Evolutionary conservation across 2,329 filamentous ascomycete genomes (phyloP).

Genomic region (Ophiosphaerella narmari): DNA sequence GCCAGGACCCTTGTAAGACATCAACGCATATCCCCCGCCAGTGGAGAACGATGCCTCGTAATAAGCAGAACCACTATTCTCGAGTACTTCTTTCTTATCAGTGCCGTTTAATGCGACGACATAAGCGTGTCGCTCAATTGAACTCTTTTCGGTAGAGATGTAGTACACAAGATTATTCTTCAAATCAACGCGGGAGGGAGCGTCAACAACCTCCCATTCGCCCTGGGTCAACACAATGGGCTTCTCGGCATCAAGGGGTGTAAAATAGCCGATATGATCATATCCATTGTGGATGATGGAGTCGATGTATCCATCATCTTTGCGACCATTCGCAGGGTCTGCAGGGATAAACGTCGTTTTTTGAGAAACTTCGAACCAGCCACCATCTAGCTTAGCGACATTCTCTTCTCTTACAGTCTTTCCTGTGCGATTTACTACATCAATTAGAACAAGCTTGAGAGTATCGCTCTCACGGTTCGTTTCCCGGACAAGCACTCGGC

Average conservation of each 20-base stretch:
- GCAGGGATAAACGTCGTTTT: constrained; percentile 85
- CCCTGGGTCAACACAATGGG: constrained; percentile 87
- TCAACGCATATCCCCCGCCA: constrained; percentile 78
- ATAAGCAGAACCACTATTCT: constrained; percentile 74
- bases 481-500: constrained; percentile 83
- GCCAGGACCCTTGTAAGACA: constrained; percentile 80
- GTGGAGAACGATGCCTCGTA: constrained; percentile 84
- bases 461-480: constrained; percentile 93
- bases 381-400: constrained; percentile 83
- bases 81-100: constrained; percentile 72
- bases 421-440: constrained; percentile 73
- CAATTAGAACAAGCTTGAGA: constrained; percentile 84
- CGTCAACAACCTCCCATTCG: constrained; percentile 87
- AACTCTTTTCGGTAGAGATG: constrained; percentile 80
- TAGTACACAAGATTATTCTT: constrained; percentile 90
- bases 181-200: constrained; percentile 82
- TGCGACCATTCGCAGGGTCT: constrained; percentile 74
- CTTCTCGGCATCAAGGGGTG: constrained; percentile 79
- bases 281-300: constrained; percentile 83
- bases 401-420: constrained; percentile 80
- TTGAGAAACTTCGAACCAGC: constrained; percentile 95
- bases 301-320: constrained; percentile 89
- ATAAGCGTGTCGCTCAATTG: constrained; percentile 90
- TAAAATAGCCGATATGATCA: constrained; percentile 93
- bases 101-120: constrained; percentile 83